Base-by-base conservation (phyloP, 768 basidiomycete species). In the Agaricus subrufescens region DNA sequence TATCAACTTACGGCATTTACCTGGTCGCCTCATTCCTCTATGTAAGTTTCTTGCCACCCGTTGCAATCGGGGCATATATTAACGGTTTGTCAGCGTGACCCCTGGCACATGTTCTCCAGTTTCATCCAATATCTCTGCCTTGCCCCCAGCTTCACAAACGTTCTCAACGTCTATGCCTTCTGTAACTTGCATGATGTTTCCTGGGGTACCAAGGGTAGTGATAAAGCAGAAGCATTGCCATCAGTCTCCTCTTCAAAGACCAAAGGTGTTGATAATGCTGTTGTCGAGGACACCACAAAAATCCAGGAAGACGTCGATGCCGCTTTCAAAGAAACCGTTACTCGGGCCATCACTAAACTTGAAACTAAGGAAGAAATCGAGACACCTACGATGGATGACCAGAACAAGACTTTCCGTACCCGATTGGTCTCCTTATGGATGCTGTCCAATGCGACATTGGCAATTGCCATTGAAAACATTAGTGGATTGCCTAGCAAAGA, bases 31-130 rank as follows among this genome's bases (percentile, higher is more conserved):
- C 91, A 0, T 80, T 93, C 71, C 83, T 94, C 65, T 95, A 91
- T 63, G 90, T 92, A 60, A 74, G 90, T 76, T 3, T 50, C 25
- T 44, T 29, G 30, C 38, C 4, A 19, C 8, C 3, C 40, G 4
- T 55, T 30, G 6, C 6, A 31, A n/a, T 45, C 39, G 19, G 55
- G 37, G 2, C 27, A 30, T 51, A 25, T 58, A 12, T 29, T 54
- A 1, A 26, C 49, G 23, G 54, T 6, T 26, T 48, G 19, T 57
- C 10, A 94, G 89, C 86, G 91, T 59, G 95, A 98, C 71, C 95
- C 95, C 4, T 98, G 95, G 95, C 95, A 98, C 71, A 89, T 98
- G 86, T 86, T 95, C 71, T 91, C 91, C 26, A 94, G 91, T 63
- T 94, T 97, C 79, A 74, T 87, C 63, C 95, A 95, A 67, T 96